Evolutionary conservation across 2,329 filamentous ascomycete species (phyloP), one percentile per base, ranked within the genome.

Genomic region (Lomentospora prolificans): DNA sequence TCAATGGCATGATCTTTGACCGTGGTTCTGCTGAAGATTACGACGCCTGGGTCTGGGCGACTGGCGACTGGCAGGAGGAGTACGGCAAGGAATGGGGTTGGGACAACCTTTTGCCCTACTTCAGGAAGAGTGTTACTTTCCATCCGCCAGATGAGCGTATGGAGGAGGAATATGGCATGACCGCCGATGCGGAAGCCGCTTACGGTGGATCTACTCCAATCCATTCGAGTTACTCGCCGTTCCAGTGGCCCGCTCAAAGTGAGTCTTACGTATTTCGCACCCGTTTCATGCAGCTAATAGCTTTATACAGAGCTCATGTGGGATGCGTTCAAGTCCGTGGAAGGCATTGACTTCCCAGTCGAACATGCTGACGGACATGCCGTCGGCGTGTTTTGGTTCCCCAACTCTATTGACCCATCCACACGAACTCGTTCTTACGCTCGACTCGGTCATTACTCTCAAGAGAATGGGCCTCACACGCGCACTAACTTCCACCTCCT

Each of bases 321-420:
- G 56, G 59, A 61, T 24, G 58, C 59, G 3, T 60, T 60, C 30
- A 57, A 53, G 28, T 54, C 58, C 6, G 59, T 65, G 3, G 59
- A 62, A 2, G 64, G 65, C 1, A 60, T 66, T 6, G 52, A 62
- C 6, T 65, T 59, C 25, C 62, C 64, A 0, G 50, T 51, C 0
- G 65, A 66, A 39, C 63, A 61, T 1, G 64, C 62, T 2, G 57
- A 62, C 3, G 65, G 66, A n/a, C 57, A 62, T 2, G 59, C 58
- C 1, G 55, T 62, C 0, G 66, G 66, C 1, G 61, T 64, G 6
- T 70, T 66, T 60, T 69, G 67, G 67, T 63, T 62, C 12, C 66
- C 66, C 39, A 66, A 62, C 51, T 64, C 64, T 14, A 61, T 66
- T 19, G 64, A 69, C 30, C 62, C 63, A 0, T 51, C 57, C 17